Base-by-base conservation (phyloP, 345 rosid genomes). In the Eucalyptus lansdowneana region DNA sequence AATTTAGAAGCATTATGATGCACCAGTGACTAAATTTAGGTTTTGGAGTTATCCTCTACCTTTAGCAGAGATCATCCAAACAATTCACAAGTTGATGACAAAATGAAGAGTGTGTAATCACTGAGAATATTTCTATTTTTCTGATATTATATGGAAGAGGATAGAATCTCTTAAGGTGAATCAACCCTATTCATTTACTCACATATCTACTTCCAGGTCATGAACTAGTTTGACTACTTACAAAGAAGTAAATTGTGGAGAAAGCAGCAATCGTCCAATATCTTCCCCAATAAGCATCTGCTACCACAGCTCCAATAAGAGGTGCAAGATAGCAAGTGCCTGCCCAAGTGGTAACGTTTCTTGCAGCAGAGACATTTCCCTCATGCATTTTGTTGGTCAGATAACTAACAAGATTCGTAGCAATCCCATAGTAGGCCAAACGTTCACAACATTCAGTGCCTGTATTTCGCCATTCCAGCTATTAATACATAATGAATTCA, bases 231-330 rank as follows among this genome's bases (percentile, higher is more conserved):
- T 7, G 14, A 76, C 47, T 37, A 51, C 85, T 90, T 94, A 97
- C 99, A 87, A 96, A 91, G 91, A 97, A 95, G 90, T 98, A 97
- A 85, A 96, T 93, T 10, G 95, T 93, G 51, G 99, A 98, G 95
- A 98, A 97, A 80, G 92, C 89, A 90, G 97, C 99, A 17, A 98
- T 98, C 4, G 99, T 97, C 98, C 98, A 95, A 95, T 97, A 98
- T 96, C 99, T 91, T 90, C 99, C 99, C 98, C 98, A 96, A 86
- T 95, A 98, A 53, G 99, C 97, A 95, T 98, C 99, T 47, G 99
- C 99, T 85, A 98, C 27, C 40, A 96, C 90, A 24, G 99, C 98
- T 88, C 99, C 99, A 88, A 96, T 94, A 80, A 98, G 97, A 88
- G 99, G 99, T 44, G 99, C 93, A 22, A 98, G 94, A 90, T 98